phyloP scores from a whole-genome alignment of 495 filamentous ascomycete genomes.

The Lepidopterella palustris region DNA sequence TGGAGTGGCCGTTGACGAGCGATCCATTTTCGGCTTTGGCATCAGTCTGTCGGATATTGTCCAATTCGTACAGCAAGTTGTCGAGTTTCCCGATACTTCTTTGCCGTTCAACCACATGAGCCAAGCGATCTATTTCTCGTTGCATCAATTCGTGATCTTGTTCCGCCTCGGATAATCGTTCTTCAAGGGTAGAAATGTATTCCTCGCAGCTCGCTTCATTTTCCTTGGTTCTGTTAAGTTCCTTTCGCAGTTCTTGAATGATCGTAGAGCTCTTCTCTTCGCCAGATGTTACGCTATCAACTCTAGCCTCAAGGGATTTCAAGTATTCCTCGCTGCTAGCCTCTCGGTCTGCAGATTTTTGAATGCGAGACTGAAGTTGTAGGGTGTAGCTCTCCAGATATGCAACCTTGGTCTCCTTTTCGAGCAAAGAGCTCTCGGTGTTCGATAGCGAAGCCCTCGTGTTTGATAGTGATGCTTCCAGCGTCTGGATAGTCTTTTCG shows the following conservation, averaged over 20 bases:
- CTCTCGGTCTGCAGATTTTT: slow-evolving; percentile 87
- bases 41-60: slow-evolving; percentile 65
- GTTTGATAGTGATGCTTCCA: slow-evolving; percentile 86
- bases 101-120: slow-evolving; percentile 93
- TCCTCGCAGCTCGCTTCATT: slow-evolving; percentile 86
- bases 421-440: slow-evolving; percentile 77
- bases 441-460: slow-evolving; percentile 76
- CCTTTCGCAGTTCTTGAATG: slow-evolving; percentile 80
- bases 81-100: slow-evolving; percentile 92
- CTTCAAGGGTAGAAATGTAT: slow-evolving; percentile 95
- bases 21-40: slow-evolving; percentile 28
- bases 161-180: slow-evolving; percentile 89
- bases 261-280: slow-evolving; percentile 87
- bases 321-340: slow-evolving; percentile 84
- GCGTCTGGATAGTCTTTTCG: slow-evolving; percentile 92
- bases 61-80: slow-evolving; percentile 81
- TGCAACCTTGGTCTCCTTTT: slow-evolving; percentile 88
- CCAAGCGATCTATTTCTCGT: slow-evolving; percentile 85
- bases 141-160: slow-evolving; percentile 96
- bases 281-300: slow-evolving; percentile 82
- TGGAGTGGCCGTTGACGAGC: slow-evolving; percentile 32
- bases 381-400: slow-evolving; percentile 87
- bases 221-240: slow-evolving; percentile 81
- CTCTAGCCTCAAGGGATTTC: slow-evolving; percentile 78
- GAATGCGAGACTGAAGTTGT: slow-evolving; percentile 79